Base-by-base conservation (phyloP, 768 basidiomycete species). In the Lepiota subincarnata region DNA sequence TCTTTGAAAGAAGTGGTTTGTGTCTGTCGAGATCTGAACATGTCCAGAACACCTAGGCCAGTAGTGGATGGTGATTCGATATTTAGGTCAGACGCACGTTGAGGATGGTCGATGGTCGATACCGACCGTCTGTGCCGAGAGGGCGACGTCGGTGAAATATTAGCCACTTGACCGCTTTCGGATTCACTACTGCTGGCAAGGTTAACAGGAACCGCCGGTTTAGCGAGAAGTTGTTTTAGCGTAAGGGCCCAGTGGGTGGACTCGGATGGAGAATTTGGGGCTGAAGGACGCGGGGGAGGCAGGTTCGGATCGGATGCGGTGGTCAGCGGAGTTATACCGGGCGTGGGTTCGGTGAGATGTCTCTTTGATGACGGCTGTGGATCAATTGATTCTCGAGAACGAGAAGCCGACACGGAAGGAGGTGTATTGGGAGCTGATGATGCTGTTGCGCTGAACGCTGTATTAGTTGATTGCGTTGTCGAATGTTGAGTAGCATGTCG, bases 271-370 rank as follows among this genome's bases (percentile, higher is more conserved):
- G 42, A n/a, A 40, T 13, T 34, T 19, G 50, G 41, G 34, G 28
- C 34, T 18, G 45, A 11, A 34, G 7, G 53, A 4, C 4, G 38
- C 37, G 10, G 46, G 34, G 46, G 39, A 16, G 53, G 13, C 1
- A 54, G 19, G 48, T 54, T 54, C 45, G 39, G 39, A 54, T 54
- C 53, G 41, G 53, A 54, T 16, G 34, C 46, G 22, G 37, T 48
- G 11, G 46, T 24, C 26, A 40, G 41, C 31, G 53, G 41, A 8
- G 38, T n/a, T 14, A 22, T 28, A 19, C 11, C 16, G 13, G 46
- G 53, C 28, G 38, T 40, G 24, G 34, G 19, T 47, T 48, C 52
- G 38, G 16, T 4, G 16, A 13, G 43, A n/a, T 12, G 14, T 31
- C 37, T 34, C 37, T 22, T 42, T 42, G 45, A 40, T 41, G 53